phyloP scores from a whole-genome alignment of 78 protist species.

The Pelomyxa schiedti region DNA sequence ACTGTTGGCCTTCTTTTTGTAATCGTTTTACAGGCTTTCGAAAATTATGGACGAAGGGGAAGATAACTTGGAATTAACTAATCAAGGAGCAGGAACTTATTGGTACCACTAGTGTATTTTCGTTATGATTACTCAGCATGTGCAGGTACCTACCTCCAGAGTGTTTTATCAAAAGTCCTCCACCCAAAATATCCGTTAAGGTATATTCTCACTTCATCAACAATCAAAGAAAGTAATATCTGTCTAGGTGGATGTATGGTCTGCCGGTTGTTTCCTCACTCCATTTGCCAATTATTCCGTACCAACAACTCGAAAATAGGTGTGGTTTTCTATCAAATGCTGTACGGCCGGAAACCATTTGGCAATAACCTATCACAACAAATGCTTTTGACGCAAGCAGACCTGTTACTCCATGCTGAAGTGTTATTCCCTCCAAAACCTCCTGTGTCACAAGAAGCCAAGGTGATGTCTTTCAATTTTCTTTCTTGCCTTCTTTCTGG shows the following conservation, averaged over 20 bases:
- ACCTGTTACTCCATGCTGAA: conserved; percentile 22
- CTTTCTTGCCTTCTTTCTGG: no score
- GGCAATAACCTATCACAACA: conserved; percentile 45
- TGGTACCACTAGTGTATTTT: no score
- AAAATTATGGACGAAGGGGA: conserved; percentile 41
- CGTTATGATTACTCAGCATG: no score
- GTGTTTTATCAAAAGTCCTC: conserved; percentile 40
- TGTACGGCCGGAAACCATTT: conserved; percentile 72
- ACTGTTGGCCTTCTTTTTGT: background rate
- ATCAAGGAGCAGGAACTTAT: conserved; percentile 89
- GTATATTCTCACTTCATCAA: no score
- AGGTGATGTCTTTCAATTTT: conserved; percentile 23
- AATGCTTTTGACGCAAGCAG: background rate
- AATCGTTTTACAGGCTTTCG: conserved; percentile 70
- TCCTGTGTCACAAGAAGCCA: conserved; percentile 29
- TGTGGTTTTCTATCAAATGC: conserved; percentile 68
- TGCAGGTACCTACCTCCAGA: conserved; percentile 92
- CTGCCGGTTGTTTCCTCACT: no score
- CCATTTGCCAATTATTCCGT: no score
- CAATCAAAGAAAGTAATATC: no score
- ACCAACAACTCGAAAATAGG: no score
- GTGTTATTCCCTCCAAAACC: conserved; percentile 55
- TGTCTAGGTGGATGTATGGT: conserved; percentile 88
- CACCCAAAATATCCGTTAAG: conserved; percentile 38
- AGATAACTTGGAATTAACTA: background rate